phyloP scores from a whole-genome alignment of 139 green algal species.

The Trebouxia sp. region DNA sequence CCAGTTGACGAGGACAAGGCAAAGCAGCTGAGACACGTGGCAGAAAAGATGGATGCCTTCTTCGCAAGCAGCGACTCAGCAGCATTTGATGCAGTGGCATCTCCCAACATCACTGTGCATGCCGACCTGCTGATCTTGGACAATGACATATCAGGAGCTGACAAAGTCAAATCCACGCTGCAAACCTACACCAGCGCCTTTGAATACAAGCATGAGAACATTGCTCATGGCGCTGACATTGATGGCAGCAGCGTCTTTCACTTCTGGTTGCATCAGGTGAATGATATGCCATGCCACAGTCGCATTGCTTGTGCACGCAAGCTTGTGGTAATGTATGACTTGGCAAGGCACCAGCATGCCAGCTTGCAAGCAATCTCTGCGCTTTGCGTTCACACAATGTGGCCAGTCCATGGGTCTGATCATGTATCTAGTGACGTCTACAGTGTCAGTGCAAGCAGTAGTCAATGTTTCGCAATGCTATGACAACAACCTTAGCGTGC shows the following conservation, averaged over 20 bases:
- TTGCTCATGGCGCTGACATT: slow-evolving; percentile 25
- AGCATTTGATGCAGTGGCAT: slow-evolving; percentile 15
- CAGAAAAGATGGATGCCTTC: slow-evolving; percentile 29
- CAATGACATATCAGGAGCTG: not conserved
- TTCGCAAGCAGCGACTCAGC: not conserved
- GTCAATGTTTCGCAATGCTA: too few species aligned
- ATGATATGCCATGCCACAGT: too few species aligned
- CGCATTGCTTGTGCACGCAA: too few species aligned
- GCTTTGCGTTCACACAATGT: not conserved
- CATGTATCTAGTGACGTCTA: not conserved
- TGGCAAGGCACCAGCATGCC: not conserved
- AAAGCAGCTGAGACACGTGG: not conserved
- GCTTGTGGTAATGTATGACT: too few species aligned
- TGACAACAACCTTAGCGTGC: too few species aligned
- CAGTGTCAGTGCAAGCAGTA: too few species aligned
- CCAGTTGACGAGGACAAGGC: not conserved
- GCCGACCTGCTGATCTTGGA: slow-evolving; percentile 21
- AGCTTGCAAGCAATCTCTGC: not conserved
- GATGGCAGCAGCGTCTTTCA: slow-evolving; percentile 24
- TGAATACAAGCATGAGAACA: slow-evolving; percentile 24
- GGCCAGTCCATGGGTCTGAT: not conserved
- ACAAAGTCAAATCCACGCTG: slow-evolving; percentile 26
- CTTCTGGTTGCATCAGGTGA: slow-evolving; percentile 27
- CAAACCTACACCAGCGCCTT: not conserved
- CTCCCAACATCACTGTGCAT: slow-evolving; percentile 6